phyloP scores from a whole-genome alignment of 805 yeast species.

The Yarrowia sp. region DNA sequence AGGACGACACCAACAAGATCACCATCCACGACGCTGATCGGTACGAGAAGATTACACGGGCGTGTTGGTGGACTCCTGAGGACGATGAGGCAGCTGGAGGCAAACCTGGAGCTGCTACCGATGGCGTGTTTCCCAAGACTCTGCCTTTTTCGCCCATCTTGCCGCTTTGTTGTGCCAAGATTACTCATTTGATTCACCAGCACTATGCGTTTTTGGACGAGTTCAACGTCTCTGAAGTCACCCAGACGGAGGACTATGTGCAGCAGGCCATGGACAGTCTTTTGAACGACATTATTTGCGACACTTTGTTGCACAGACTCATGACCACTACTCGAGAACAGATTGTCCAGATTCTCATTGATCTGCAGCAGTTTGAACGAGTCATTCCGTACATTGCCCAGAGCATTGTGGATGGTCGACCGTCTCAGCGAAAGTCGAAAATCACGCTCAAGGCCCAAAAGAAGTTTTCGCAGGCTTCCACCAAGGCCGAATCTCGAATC shows the following conservation, averaged over 20 bases:
- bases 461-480: conserved; percentile 56
- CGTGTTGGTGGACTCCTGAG: conserved; percentile 66
- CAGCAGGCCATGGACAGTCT: conserved; percentile 62
- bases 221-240: conserved; percentile 55
- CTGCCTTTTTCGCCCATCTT: conserved; percentile 87
- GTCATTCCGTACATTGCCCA: conserved; percentile 64
- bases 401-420: conserved; percentile 41
- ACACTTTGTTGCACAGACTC: conserved; percentile 57
- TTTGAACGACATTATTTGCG: conserved; percentile 63
- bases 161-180: conserved; percentile 77
- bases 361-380: conserved; percentile 78
- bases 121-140: conserved; percentile 49
- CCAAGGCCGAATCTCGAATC: conserved; percentile 72
- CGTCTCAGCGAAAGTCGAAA: conserved; percentile 40
- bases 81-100: conserved; percentile 37
- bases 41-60: conserved; percentile 58
- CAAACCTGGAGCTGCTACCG: conserved; percentile 5
- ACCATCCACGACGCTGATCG: conserved; percentile 56
- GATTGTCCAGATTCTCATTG: conserved; percentile 81
- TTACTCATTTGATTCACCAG: conserved; percentile 61
- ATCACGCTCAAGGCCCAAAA: conserved; percentile 51
- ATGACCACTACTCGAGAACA: conserved; percentile 81
- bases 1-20: conserved; percentile 89
- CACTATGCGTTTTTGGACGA: conserved; percentile 62
- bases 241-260: conserved; percentile 57